Evolutionary conservation across 192 early-diverging fungal genomes (phyloP).

Genomic region (Coemansia sp.): DNA sequence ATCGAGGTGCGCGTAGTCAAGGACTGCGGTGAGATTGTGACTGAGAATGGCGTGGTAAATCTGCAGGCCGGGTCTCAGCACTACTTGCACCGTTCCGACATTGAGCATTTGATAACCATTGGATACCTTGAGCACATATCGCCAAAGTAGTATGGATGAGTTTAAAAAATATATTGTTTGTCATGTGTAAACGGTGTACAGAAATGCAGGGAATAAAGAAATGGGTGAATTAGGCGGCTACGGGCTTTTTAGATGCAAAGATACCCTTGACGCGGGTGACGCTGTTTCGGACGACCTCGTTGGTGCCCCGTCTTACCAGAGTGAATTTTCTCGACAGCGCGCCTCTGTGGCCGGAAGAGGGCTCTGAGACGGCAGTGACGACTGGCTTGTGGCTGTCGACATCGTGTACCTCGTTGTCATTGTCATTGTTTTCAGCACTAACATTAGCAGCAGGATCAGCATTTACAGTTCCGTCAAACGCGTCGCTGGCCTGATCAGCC

Average conservation of each 20-base stretch:
- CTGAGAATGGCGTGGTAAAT: conserved; percentile 78
- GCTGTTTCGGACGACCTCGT: conserved; percentile 41
- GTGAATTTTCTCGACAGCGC: conserved; percentile 20
- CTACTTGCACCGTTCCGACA: conserved; percentile 81
- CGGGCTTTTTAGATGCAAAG: conserved; percentile 29
- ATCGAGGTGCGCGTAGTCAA: conserved; percentile 86
- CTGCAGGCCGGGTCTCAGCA: conserved; percentile 80
- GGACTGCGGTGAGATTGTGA: conserved; percentile 88
- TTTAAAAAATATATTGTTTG: neutral
- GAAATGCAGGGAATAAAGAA: neutral
- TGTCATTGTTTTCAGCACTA: conserved; percentile 10
- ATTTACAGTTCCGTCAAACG: conserved; percentile 5
- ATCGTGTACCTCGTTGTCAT: conserved; percentile 6
- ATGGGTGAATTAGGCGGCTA: conserved; percentile 10
- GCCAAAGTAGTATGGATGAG: conserved; percentile 1
- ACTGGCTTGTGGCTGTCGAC: neutral
- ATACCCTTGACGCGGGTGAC: conserved; percentile 46
- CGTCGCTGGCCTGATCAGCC: conserved; percentile 1
- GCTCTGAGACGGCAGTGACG: neutral
- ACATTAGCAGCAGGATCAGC: neutral
- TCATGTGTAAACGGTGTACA: neutral
- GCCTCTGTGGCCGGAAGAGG: neutral
- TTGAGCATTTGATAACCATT: conserved; percentile 81
- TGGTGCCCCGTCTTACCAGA: conserved; percentile 35
- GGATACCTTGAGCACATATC: conserved; percentile 81